Evolutionary conservation across 2,329 filamentous ascomycete species (phyloP).

Genomic region (Metarhizium album): DNA sequence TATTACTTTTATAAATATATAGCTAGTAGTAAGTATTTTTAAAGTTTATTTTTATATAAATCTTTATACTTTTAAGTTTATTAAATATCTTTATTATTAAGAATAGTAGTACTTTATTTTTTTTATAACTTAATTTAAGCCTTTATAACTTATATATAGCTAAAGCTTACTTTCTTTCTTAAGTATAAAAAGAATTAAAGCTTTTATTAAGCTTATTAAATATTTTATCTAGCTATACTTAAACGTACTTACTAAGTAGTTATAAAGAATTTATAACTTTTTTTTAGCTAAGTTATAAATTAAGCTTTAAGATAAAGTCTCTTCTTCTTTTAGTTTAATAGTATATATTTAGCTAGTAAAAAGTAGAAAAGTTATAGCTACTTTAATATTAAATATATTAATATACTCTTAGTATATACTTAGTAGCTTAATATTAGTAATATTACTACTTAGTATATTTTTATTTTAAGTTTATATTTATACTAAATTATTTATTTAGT

Average conservation of each 20-base stretch:
- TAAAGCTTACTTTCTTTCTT: neutral
- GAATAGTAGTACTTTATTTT: neutral
- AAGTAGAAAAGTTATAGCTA: neutral
- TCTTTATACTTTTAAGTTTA: neutral
- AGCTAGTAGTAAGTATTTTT: neutral
- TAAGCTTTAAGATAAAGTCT: neutral
- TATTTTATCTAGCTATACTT: neutral
- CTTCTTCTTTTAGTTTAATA: neutral
- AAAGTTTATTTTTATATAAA: neutral
- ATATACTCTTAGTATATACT: neutral
- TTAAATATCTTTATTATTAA: neutral
- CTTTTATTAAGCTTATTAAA: neutral
- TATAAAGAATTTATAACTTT: neutral
- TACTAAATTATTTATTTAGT: neutral
- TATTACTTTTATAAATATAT: neutral
- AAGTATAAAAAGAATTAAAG: neutral
- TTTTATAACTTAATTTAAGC: neutral
- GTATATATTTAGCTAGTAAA: neutral
- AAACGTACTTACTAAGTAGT: neutral
- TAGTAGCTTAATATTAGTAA: neutral
- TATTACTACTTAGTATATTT: neutral
- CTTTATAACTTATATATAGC: neutral
- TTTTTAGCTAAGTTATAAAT: neutral
- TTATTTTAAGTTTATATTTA: neutral
- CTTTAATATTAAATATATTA: neutral